Percentiles rank a stretch among this genome's conserved stretches.
Evolutionary conservation across 108 stramenopile species (phyloP).

Genomic region (Stephanodiscus minutulus): DNA sequence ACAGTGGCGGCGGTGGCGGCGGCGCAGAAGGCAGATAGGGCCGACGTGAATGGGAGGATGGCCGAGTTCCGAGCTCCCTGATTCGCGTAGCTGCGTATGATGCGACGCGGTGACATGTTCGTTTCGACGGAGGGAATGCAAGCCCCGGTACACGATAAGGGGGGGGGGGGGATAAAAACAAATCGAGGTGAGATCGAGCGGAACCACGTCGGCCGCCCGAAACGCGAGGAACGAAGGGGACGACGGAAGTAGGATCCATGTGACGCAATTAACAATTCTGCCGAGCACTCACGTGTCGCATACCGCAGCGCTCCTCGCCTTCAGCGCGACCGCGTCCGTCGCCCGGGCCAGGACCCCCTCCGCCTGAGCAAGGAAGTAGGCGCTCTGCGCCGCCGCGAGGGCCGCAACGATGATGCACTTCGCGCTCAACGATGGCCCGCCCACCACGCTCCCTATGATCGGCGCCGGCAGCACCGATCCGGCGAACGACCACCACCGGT

Average conservation of each 20-base stretch:
- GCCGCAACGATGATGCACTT: slow-evolving; percentile 82
- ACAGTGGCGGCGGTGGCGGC: slow-evolving; percentile 90
- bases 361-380: slow-evolving; percentile 74
- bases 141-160: no score
- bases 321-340: slow-evolving; percentile 86
- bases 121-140: no score
- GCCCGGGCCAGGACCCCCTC: slow-evolving; percentile 77
- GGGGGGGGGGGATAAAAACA: no score
- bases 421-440: slow-evolving; percentile 65
- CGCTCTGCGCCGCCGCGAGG: slow-evolving; percentile 83
- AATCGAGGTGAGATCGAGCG: no score
- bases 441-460: slow-evolving; percentile 73
- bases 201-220: no score
- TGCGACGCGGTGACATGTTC: no score
- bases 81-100: slow-evolving; percentile 88
- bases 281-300: slow-evolving; percentile 65
- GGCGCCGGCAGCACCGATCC: slow-evolving; percentile 77
- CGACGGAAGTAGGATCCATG: no score
- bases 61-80: slow-evolving; percentile 84
- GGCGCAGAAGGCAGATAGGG: slow-evolving; percentile 81
- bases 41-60: slow-evolving; percentile 89
- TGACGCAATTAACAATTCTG: no score
- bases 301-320: slow-evolving; percentile 82
- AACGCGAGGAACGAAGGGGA: no score
- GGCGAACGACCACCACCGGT: slow-evolving; percentile 73